Percentiles rank a stretch among this genome's conserved stretches.
Conservation (phyloP, 148 eudicot genomes). For the Talinum fruticosum region DNA sequence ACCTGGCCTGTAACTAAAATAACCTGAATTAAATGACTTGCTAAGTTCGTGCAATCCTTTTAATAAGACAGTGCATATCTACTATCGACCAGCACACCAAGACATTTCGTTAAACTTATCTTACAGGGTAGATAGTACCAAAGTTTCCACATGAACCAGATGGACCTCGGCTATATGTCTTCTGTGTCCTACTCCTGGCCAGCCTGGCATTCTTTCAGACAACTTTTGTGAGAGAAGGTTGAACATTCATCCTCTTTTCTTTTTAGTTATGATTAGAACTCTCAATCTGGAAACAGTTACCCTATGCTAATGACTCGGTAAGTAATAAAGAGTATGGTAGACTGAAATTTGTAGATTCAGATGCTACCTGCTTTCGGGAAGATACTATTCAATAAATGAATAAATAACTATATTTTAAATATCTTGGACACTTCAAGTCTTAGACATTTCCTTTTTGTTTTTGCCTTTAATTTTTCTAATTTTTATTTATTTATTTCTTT, state of each 20-base stretch:
- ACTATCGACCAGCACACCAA: slow-evolving; percentile 28
- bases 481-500: neutral
- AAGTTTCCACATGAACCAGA: slow-evolving; percentile 29
- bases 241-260: slow-evolving; percentile 28
- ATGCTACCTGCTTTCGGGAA: neutral
- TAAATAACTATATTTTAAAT: neutral
- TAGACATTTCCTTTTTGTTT: no score
- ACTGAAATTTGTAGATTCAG: neutral
- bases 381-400: slow-evolving; percentile 6
- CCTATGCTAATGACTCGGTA: neutral
- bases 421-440: neutral
- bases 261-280: slow-evolving; percentile 21
- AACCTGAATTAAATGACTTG: neutral
- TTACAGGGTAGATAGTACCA: slow-evolving; percentile 35
- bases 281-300: slow-evolving; percentile 7
- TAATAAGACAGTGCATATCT: slow-evolving; percentile 7
- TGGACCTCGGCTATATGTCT: slow-evolving; percentile 19
- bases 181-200: slow-evolving; percentile 17
- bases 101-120: slow-evolving; percentile 28
- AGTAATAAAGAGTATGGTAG: neutral
- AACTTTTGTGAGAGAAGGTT: slow-evolving; percentile 32
- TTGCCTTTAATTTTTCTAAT: no score
- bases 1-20: neutral
- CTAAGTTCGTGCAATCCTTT: neutral
- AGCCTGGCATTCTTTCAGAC: slow-evolving; percentile 27